Conservation (phyloP, 768 basidiomycete species). For the Trichaptum fuscoviolaceum region DNA sequence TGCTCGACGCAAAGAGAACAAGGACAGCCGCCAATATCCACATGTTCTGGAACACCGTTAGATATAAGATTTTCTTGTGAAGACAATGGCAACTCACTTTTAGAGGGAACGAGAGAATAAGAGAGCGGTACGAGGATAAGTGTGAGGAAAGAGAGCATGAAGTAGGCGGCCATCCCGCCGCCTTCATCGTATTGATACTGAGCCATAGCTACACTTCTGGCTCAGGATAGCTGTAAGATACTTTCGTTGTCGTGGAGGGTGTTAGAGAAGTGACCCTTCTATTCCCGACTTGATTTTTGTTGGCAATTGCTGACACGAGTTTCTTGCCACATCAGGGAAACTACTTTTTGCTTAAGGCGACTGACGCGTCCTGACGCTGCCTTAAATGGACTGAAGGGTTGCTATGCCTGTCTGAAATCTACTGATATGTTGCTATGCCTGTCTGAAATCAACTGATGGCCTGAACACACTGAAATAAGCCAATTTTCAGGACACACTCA, state of each 20-base stretch:
- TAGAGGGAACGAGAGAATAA: conserved; percentile 12
- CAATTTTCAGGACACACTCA: no score
- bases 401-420: no score
- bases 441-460: no score
- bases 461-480: no score
- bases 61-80: background rate
- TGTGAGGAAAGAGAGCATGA: conserved; percentile 84
- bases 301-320: background rate
- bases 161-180: conserved; percentile 85
- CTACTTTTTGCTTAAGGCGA: no score
- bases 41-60: conserved; percentile 26
- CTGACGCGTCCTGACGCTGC: no score
- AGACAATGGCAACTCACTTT: conserved; percentile 2
- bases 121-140: conserved; percentile 80
- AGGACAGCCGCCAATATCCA: conserved; percentile 45
- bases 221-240: background rate
- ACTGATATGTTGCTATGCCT: no score
- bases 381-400: no score
- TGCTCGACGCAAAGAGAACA: conserved; percentile 59
- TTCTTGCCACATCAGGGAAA: background rate
- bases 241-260: conserved; percentile 1
- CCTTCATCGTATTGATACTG: conserved; percentile 84
- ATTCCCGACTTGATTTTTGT: background rate
- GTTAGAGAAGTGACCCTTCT: background rate
- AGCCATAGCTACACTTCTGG: conserved; percentile 42